Evolutionary conservation across 306 rosid genomes (phyloP).

Genomic region (Prunus armeniaca): DNA sequence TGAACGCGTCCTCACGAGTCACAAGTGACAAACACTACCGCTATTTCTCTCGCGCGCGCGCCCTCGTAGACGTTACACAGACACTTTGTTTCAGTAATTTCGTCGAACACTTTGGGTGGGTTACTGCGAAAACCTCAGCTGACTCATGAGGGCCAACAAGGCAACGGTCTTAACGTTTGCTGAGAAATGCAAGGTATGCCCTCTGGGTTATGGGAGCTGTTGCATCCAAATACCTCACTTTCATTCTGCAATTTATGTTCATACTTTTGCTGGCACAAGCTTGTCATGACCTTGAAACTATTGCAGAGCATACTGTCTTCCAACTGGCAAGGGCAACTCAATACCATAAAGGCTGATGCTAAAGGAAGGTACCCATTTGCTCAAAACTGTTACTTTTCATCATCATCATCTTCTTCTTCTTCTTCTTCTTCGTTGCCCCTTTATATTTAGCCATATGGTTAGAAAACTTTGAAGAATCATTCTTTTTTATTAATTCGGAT

Average conservation of each 20-base stretch:
- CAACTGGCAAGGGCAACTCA: conserved; percentile 81
- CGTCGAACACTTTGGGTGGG: conserved; percentile 44
- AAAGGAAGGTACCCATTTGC: conserved; percentile 70
- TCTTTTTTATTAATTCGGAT: background rate
- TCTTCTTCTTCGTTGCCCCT: background rate
- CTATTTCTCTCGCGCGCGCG: background rate
- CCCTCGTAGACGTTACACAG: background rate
- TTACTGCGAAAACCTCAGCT: background rate
- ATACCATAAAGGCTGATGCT: conserved; percentile 78
- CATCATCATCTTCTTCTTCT: background rate
- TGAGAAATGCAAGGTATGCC: conserved; percentile 75
- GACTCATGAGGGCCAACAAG: conserved; percentile 50
- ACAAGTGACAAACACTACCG: background rate
- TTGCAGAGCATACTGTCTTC: conserved; percentile 75
- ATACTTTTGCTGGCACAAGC: background rate
- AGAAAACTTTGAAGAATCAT: background rate
- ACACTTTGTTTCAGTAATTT: conserved; percentile 20
- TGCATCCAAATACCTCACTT: background rate
- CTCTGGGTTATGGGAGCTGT: background rate
- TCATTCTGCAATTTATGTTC: background rate
- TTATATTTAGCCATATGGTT: background rate
- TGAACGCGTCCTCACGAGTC: too few relatives aligned
- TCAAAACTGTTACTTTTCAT: background rate
- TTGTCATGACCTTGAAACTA: background rate
- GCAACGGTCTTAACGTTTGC: conserved; percentile 60